Evolutionary conservation across 495 filamentous ascomycete species (phyloP).

Genomic region (Hypomontagnella submonticulosa): DNA sequence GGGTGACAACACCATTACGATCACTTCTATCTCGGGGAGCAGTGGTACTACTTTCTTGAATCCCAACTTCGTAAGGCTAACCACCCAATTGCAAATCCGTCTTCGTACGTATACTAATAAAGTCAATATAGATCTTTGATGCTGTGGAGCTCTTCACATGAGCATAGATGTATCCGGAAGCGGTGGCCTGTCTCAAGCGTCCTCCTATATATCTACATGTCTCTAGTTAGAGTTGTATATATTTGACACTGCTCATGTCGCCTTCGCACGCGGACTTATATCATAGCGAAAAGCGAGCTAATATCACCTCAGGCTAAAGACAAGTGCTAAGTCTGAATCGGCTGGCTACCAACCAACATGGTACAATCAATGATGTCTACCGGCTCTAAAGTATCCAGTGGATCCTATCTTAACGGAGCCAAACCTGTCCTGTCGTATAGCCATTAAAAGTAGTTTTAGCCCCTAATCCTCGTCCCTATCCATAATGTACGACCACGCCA

Average conservation of each 20-base stretch:
- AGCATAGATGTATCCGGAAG: not conserved
- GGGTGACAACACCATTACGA: constrained; percentile 71
- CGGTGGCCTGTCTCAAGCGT: too few species aligned
- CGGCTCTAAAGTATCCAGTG: too few species aligned
- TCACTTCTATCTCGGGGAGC: constrained; percentile 68
- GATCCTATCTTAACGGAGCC: not conserved
- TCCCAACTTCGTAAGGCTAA: constrained; percentile 69
- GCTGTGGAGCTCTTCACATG: constrained; percentile 62
- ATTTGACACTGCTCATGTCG: too few species aligned
- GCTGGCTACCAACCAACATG: too few species aligned
- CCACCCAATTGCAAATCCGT: not conserved
- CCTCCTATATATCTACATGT: too few species aligned
- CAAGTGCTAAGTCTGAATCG: too few species aligned
- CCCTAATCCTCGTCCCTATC: constrained; percentile 20
- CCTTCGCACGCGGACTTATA: too few species aligned
- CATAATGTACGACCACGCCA: constrained; percentile 44
- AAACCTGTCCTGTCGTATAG: too few species aligned
- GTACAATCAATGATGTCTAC: too few species aligned
- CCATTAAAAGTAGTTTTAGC: not conserved
- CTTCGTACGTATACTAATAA: constrained; percentile 1
- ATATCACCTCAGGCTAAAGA: too few species aligned
- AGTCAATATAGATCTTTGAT: constrained; percentile 62
- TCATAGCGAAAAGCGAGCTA: too few species aligned
- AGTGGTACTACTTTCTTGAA: constrained; percentile 63
- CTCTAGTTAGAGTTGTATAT: too few species aligned